These are phyloP conservation scores for Geosmithia putterillii DNA, from an alignment of 2,329 filamentous ascomycete genomes.

Conservation along the genomic window DNA sequence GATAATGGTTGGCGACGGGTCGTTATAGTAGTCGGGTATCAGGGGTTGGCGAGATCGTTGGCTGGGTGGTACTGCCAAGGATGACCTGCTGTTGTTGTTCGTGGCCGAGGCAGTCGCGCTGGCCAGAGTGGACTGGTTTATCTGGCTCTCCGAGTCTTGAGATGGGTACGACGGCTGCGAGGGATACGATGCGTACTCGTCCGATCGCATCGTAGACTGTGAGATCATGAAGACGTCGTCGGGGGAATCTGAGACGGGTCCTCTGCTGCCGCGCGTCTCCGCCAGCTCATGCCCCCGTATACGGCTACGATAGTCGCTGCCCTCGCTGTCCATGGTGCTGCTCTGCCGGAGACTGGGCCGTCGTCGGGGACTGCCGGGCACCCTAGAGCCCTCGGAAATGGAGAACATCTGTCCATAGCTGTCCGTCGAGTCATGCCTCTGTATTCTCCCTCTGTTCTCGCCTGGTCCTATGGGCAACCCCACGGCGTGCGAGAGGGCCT, in stretches of 20 bases:
- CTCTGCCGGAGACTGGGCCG: background rate
- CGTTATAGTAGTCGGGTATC: constrained; percentile 6
- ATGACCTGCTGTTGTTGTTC: background rate
- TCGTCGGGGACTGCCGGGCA: constrained; percentile 4
- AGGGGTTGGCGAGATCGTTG: constrained; percentile 9
- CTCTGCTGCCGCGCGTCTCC: background rate
- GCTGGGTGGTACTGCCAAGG: background rate
- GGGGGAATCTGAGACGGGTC: constrained; percentile 13
- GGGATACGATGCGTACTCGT: constrained; percentile 18
- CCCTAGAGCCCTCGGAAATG: constrained; percentile 33
- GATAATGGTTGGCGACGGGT: constrained; percentile 16
- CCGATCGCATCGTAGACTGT: constrained; percentile 28
- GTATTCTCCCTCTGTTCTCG: constrained; percentile 7
- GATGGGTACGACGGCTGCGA: constrained; percentile 18
- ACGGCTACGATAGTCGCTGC: constrained; percentile 29
- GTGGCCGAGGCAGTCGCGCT: background rate
- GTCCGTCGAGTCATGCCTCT: constrained; percentile 44
- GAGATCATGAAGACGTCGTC: constrained; percentile 31
- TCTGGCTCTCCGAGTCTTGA: constrained; percentile 11
- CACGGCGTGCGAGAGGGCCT: constrained; percentile 37
- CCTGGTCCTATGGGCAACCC: constrained; percentile 33
- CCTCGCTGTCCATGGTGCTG: background rate
- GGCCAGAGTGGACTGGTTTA: background rate
- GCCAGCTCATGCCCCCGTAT: constrained; percentile 27
- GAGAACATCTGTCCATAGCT: constrained; percentile 48